Percentiles rank a stretch among this genome's conserved stretches.
Conservation (phyloP, 495 filamentous ascomycete species). For the Echria macrotheca region DNA sequence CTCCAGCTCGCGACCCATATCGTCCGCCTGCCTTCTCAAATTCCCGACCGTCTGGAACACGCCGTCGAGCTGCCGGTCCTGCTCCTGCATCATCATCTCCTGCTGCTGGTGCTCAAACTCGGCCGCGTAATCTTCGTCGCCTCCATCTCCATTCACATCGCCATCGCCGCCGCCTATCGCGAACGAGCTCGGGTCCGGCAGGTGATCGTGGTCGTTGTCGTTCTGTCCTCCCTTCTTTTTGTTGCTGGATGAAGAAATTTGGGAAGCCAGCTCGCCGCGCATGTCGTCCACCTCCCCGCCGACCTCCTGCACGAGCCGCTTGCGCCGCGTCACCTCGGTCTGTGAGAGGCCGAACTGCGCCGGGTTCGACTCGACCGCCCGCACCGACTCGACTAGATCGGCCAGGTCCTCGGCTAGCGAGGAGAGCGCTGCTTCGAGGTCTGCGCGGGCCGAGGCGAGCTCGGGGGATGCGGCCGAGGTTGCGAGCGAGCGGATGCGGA, state of each 20-base stretch:
- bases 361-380: constrained; percentile 83
- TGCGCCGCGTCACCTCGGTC: constrained; percentile 73
- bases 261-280: constrained; percentile 63
- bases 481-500: constrained; percentile 85
- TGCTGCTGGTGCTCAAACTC: constrained; percentile 91
- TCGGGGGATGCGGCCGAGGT: constrained; percentile 62
- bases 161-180: constrained; percentile 38
- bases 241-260: too few relatives aligned
- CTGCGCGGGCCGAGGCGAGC: constrained; percentile 72
- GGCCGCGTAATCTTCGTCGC: constrained; percentile 57
- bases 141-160: too few relatives aligned
- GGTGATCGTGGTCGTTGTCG: constrained; percentile 28
- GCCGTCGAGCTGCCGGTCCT: constrained; percentile 86
- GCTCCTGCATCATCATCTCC: constrained; percentile 85
- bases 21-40: constrained; percentile 79
- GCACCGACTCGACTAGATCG: constrained; percentile 83
- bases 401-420: constrained; percentile 79
- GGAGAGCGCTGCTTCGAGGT: constrained; percentile 71
- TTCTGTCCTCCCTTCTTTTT: constrained; percentile 25
- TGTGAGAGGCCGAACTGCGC: constrained; percentile 82
- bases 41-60: constrained; percentile 92
- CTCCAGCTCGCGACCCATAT: constrained; percentile 92
- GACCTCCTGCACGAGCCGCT: constrained; percentile 83
- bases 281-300: constrained; percentile 83
- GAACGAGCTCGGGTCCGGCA: constrained; percentile 72